phyloP scores from a whole-genome alignment of 1,284 basidiomycete species.

The Fomitiporia mediterranea region DNA sequence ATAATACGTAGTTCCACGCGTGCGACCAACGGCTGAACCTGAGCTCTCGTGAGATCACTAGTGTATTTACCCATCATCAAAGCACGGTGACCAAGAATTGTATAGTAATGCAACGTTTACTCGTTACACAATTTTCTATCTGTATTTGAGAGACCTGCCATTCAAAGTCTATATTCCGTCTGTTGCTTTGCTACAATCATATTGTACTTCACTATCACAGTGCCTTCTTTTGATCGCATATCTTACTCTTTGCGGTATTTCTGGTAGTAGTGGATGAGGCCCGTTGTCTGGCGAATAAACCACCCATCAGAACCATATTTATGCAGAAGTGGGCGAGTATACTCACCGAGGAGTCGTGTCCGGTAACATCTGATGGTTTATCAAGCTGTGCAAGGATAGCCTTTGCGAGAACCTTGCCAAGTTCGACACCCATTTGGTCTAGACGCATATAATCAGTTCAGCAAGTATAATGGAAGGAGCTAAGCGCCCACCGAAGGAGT shows the following conservation, averaged over 20 bases:
- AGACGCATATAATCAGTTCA: not conserved
- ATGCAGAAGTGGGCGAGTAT: not conserved
- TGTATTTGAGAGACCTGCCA: too few species aligned
- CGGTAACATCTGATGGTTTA: constrained; percentile 77
- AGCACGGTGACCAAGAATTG: too few species aligned
- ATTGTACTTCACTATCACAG: too few species aligned
- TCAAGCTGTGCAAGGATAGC: constrained; percentile 87
- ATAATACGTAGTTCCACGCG: too few species aligned
- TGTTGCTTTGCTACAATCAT: too few species aligned
- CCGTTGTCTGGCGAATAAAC: constrained; percentile 63
- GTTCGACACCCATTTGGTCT: constrained; percentile 95
- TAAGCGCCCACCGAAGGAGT: constrained; percentile 76
- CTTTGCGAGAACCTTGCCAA: constrained; percentile 96
- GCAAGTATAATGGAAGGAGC: not conserved
- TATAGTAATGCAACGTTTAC: too few species aligned
- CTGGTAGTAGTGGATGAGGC: constrained; percentile 93
- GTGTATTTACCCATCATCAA: too few species aligned
- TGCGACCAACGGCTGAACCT: too few species aligned
- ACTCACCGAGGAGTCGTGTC: constrained; percentile 89
- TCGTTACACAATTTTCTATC: too few species aligned
- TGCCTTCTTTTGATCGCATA: too few species aligned
- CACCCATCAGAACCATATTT: not conserved
- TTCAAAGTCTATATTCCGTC: too few species aligned
- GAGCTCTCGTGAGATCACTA: too few species aligned
- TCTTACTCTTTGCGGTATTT: constrained; percentile 71